Percentiles rank a stretch among this genome's conserved stretches.
Evolutionary conservation across 164 flowering plant species (phyloP).

Genomic region (Vitis rotundifolia): DNA sequence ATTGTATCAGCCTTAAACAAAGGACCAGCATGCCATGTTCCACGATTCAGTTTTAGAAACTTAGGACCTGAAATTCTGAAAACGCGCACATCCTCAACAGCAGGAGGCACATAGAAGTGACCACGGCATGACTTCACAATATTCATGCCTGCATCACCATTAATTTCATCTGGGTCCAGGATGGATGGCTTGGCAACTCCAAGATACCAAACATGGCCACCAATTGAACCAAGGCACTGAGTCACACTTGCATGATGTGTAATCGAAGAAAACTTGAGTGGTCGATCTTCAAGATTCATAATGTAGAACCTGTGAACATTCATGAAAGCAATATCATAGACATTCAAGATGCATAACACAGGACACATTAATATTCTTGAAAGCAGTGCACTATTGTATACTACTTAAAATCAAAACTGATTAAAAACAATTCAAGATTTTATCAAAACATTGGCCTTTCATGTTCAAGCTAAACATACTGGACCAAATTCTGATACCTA

Average conservation of each 20-base stretch:
- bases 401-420: too few relatives aligned
- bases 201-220: constrained; percentile 84
- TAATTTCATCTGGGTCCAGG: constrained; percentile 30
- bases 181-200: constrained; percentile 84
- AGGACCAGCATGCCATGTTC: constrained; percentile 99
- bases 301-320: constrained; percentile 66
- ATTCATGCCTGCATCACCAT: constrained; percentile 9
- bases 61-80: constrained; percentile 74
- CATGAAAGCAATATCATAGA: background rate
- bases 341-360: background rate
- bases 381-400: too few relatives aligned
- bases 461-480: too few relatives aligned
- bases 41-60: constrained; percentile 77
- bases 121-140: constrained; percentile 58
- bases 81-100: constrained; percentile 55
- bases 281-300: constrained; percentile 59
- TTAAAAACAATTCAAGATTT: too few relatives aligned
- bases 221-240: constrained; percentile 88
- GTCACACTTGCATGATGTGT: constrained; percentile 96
- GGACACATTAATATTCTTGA: background rate
- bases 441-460: too few relatives aligned
- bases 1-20: constrained; percentile 50
- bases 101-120: constrained; percentile 76
- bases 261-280: constrained; percentile 53
- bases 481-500: too few relatives aligned